Evolutionary conservation across 192 early-diverging fungal genomes (phyloP).

Genomic region (Backusella parvicylindrica): DNA sequence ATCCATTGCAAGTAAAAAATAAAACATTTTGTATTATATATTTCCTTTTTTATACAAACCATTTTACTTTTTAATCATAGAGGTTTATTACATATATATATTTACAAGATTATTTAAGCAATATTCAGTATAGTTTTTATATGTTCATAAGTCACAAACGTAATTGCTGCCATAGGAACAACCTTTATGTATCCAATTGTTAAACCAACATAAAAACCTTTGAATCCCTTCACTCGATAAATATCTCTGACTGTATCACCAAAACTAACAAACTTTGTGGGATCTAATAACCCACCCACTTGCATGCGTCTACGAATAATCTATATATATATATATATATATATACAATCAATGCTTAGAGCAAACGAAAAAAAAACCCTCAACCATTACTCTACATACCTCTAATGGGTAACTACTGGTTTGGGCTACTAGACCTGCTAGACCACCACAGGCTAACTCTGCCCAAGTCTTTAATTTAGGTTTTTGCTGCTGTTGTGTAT

Average conservation of each 20-base stretch:
- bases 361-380: too few relatives aligned
- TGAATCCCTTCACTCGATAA: conserved; percentile 60
- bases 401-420: conserved; percentile 91
- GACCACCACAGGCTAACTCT: conserved; percentile 74
- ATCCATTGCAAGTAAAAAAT: not conserved
- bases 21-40: not conserved
- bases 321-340: conserved; percentile 1
- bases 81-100: not conserved
- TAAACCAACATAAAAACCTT: conserved; percentile 95
- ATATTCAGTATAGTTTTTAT: conserved; percentile 65
- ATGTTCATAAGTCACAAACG: conserved; percentile 82
- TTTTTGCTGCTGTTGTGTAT: conserved; percentile 12
- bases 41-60: not conserved
- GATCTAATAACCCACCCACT: conserved; percentile 62
- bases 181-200: conserved; percentile 97
- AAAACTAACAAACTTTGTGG: conserved; percentile 49
- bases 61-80: too few relatives aligned
- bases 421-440: conserved; percentile 83
- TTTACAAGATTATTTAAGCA: conserved; percentile 26
- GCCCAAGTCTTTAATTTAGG: conserved; percentile 65
- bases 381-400: not conserved
- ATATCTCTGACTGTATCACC: conserved; percentile 60
- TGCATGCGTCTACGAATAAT: conserved; percentile 86
- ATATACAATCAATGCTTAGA: not conserved
- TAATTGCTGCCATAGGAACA: conserved; percentile 87